Evolutionary conservation across 73 alveolate genomes (phyloP).

Genomic region (Tetrahymena borealis): DNA sequence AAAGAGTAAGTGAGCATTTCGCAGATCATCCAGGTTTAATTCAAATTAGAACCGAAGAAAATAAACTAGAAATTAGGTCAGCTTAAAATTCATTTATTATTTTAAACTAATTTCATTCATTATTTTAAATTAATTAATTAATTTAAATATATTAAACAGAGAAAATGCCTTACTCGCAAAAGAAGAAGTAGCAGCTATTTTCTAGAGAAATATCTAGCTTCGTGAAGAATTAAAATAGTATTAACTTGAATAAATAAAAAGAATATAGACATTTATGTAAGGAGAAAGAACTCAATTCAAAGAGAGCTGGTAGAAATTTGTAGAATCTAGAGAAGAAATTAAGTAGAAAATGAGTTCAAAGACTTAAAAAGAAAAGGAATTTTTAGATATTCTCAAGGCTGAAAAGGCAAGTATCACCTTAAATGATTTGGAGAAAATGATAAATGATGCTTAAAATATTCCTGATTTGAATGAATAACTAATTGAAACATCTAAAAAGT

Average conservation of each 20-base stretch:
- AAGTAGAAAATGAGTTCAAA: slow-evolving; percentile 7
- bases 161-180: slow-evolving; percentile 38
- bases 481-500: slow-evolving; percentile 26
- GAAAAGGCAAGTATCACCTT: slow-evolving; percentile 35
- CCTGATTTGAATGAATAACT: slow-evolving; percentile 8
- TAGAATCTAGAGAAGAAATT: slow-evolving; percentile 13
- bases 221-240: slow-evolving; percentile 32
- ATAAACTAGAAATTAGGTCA: slow-evolving; percentile 30
- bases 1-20: slow-evolving; percentile 29
- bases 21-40: slow-evolving; percentile 46
- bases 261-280: slow-evolving; percentile 17
- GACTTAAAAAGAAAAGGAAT: slow-evolving; percentile 12
- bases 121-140: not conserved
- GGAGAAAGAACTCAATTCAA: slow-evolving; percentile 10
- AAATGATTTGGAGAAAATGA: slow-evolving; percentile 30
- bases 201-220: slow-evolving; percentile 23
- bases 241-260: not conserved
- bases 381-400: slow-evolving; percentile 28
- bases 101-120: not conserved
- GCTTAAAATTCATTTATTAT: not conserved
- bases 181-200: slow-evolving; percentile 31
- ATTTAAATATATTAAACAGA: not conserved
- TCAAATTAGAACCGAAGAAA: slow-evolving; percentile 25
- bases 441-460: slow-evolving; percentile 11
- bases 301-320: slow-evolving; percentile 4